Base-by-base conservation (phyloP, 345 rosid species). In the Populus euphratica region DNA sequence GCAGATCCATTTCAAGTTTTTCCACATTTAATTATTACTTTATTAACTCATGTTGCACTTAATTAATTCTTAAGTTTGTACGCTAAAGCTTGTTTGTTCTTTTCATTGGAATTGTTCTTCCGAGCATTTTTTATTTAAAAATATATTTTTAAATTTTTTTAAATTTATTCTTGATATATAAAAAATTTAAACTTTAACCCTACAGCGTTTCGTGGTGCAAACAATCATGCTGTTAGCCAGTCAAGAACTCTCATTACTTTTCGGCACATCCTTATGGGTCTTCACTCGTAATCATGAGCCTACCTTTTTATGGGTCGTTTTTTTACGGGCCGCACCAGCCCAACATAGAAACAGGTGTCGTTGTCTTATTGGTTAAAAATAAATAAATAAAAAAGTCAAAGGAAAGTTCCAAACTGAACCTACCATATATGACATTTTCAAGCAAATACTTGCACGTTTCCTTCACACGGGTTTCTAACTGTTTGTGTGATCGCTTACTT, bases 291-390 rank as follows among this genome's bases (percentile, higher is more conserved):
- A 66, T 75, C 38, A 50, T 25, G 72, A 70, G 72, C 77, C 77
- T 13, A 17, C 70, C 73, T 43, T 65, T 41, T 72, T 25, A 43
- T 54, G 80, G 80, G 73, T 54, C 49, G 77, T 43, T 13, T 76
- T 56, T 9, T 67, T 29, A 63, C 47, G 25, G 79, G 67, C 59
- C 2, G 21, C 72, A 38, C 72, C 75, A 64, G 69, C 79, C 67
- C 75, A 33, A 21, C 27, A 21, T 63, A 14, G 21, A 10, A 31
- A 21, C 25, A 2, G 41, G 50, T 67, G 76, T 43, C 33, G 17
- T 3, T 1, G 16, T 1, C 3, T 36, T 44, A 76, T 72, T 81
- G 80, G 65, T 33, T 1, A 41, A 25, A 25, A 5, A 1, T 0
- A 12, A 2, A 33, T 0, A 0, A 33, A 33, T 33, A 33, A 13